A percentile compares a stretch with the other conserved stretches of the same genome.
phyloP scores from a whole-genome alignment of 345 rosid species.

The Dovyalis caffra region DNA sequence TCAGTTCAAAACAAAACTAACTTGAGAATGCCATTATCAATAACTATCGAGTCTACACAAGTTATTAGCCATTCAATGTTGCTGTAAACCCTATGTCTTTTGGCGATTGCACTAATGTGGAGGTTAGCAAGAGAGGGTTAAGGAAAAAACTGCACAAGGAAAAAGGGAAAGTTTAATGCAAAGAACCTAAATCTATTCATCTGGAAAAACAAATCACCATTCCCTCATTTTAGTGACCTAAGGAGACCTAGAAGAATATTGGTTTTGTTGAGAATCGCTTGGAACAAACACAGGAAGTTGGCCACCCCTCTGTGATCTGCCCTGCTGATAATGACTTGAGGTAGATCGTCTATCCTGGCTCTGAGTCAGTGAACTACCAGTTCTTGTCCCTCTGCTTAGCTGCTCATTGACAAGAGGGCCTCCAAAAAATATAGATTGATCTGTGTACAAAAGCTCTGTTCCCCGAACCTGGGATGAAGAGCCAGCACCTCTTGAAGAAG shows the following conservation, averaged over 20 bases:
- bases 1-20: not conserved
- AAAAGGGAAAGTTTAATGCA: not conserved
- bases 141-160: not conserved
- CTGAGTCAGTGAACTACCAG: conserved; percentile 24
- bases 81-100: not conserved
- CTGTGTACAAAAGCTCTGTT: conserved; percentile 53
- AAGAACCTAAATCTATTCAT: not conserved
- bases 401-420: conserved; percentile 61
- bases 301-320: conserved; percentile 66
- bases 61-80: not conserved
- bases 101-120: not conserved
- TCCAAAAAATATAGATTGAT: conserved; percentile 62
- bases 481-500: conserved; percentile 35
- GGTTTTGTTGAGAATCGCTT: conserved; percentile 57
- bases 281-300: conserved; percentile 90
- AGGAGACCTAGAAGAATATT: conserved; percentile 44
- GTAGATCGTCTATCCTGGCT: conserved; percentile 45
- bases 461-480: conserved; percentile 41
- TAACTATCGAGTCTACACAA: not conserved
- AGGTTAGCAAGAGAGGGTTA: not conserved
- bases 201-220: conserved; percentile 10
- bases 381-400: conserved; percentile 36
- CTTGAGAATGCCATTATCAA: not conserved
- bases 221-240: conserved; percentile 20
- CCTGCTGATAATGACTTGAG: conserved; percentile 49